phyloP scores from a whole-genome alignment of 176 grass and related monocot genomes.

The Oryza punctata region DNA sequence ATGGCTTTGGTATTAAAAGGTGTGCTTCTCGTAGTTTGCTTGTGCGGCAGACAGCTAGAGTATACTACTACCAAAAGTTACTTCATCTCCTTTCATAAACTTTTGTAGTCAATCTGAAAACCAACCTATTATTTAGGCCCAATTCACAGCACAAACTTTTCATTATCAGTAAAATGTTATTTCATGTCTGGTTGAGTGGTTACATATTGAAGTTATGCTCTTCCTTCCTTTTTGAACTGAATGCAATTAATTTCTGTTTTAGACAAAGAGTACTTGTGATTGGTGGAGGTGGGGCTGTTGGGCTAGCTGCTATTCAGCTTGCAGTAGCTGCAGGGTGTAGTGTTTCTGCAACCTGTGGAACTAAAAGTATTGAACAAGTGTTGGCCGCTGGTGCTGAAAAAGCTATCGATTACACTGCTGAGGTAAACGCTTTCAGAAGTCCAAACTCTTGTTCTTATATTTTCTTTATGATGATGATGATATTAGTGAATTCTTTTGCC shows the following conservation, averaged over 20 bases:
- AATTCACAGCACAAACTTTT: not conserved
- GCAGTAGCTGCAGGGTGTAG: conserved; percentile 70
- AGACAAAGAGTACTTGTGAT: conserved; percentile 88
- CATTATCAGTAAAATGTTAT: not conserved
- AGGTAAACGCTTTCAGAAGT: conserved; percentile 51
- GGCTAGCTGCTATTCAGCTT: conserved; percentile 81
- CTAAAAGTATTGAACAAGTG: conserved; percentile 72
- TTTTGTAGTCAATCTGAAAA: not conserved
- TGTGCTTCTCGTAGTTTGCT: conserved; percentile 18
- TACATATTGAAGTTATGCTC: conserved; percentile 20
- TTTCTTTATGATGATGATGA: conserved; percentile 11
- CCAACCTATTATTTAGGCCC: conserved; percentile 2
- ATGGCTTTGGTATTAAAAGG: not conserved
- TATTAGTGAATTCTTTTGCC: not conserved
- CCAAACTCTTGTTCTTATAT: conserved; percentile 1
- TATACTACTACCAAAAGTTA: conserved; percentile 12
- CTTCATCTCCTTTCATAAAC: not conserved
- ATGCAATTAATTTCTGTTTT: conserved; percentile 29
- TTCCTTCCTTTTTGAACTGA: conserved; percentile 4
- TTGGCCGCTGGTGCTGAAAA: conserved; percentile 79
- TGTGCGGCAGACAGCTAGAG: not conserved
- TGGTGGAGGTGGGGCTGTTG: conserved; percentile 96
- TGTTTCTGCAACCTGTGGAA: conserved; percentile 83
- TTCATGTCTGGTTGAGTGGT: conserved; percentile 2
- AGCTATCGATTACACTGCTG: conserved; percentile 87